Evolutionary conservation across 352 stramenopile genomes (phyloP), one percentile per base, ranked within the genome.

Genomic region (Globisporangium paroecandrum): DNA sequence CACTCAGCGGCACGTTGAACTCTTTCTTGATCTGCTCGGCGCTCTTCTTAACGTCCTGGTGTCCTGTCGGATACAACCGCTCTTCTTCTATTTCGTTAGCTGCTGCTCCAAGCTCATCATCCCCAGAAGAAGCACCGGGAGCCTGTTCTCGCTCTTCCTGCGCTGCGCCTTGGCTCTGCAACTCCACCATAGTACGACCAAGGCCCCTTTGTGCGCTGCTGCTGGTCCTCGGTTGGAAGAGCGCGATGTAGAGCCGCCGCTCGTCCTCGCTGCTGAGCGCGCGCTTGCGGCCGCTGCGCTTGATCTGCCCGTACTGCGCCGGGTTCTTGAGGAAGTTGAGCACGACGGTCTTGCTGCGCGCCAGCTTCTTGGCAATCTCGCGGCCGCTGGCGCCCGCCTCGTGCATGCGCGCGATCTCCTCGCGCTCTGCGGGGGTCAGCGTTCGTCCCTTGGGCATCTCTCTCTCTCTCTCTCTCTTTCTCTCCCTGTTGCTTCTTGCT

Each of bases 301-400:
- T 87, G 69, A 74, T 75, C 38, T 73, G 71, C 13, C 68, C 78
- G 71, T 87, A 87, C 69, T 74, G 73, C 54, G 74, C 51, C 8
- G 78, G 78, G 22, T 72, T 77, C 32, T 77, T 75, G 57, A 87
- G 73, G 64, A 73, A 87, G 67, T 84, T 87, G 69, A 87, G 78
- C 71, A 87, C 78, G 38, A 87, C 78, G 22, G 78, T 84, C 75
- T 87, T 87, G 68, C 77, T 84, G 59, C 78, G 78, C 38, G 72
- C 49, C 15, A 87, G 69, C 66, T 74, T 71, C 66, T 79, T 76
- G 22, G 69, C 78, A 71, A 87, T 87, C 67, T 84, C 77, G n/a
- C 78, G 75, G 9, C 70, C 76, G 62, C 78, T 87, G 18, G 73
- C 66, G 66, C 73, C 76, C 7, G 62, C 61, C n/a, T 61, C 65